Base-by-base conservation (phyloP, 2,329 filamentous ascomycete species). In the Elsinoe arachidis region DNA sequence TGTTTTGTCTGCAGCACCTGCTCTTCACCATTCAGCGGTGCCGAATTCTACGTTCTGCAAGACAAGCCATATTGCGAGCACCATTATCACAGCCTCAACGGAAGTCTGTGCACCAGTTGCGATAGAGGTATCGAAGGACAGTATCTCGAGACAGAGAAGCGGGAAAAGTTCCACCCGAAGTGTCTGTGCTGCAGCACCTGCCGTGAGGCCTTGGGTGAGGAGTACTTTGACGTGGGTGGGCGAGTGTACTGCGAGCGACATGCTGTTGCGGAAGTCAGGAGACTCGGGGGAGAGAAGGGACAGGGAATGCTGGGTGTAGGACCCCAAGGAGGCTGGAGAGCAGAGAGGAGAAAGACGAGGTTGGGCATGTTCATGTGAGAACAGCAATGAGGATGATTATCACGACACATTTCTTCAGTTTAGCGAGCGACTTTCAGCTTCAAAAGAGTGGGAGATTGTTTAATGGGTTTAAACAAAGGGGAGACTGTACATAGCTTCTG, bases 1-100 rank as follows among this genome's bases (percentile, higher is more conserved):
- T 99, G 92, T 70, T 97, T 99, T 68, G 88, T 92, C 10, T 99
- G 93, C 78, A 82, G 83, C 3, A 90, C 87, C 1, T 99, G 93
- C 74, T 77, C 78, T 10, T 80, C 84, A 56, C 86, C 90, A 0
- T 99, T 97, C 68, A 78, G 84, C 17, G 95, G 90, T 0, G 82
- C 89, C 1, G 90, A 93, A 59, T 97, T 97, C 66, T 99, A 99
- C 69, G 91, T 99, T 10, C 81, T 90, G 59, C 75, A 87, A 62
- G 90, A 99, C 72, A 80, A 83, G 59, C 93, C 93, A 0, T 96
- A 92, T 73, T 97, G 93, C 72, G 86, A 90, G 63, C 84, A 85
- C 52, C 90, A 97, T 72, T 99, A 97, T 69, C 93, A 99, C 73
- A 82, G 87, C 69, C 80, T 93, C 34, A 97, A 97, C 65, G 86